Evolutionary conservation across 1,284 basidiomycete species (phyloP), one percentile per base, ranked within the genome.

Genomic region (Neotropicomus parvogracilis): DNA sequence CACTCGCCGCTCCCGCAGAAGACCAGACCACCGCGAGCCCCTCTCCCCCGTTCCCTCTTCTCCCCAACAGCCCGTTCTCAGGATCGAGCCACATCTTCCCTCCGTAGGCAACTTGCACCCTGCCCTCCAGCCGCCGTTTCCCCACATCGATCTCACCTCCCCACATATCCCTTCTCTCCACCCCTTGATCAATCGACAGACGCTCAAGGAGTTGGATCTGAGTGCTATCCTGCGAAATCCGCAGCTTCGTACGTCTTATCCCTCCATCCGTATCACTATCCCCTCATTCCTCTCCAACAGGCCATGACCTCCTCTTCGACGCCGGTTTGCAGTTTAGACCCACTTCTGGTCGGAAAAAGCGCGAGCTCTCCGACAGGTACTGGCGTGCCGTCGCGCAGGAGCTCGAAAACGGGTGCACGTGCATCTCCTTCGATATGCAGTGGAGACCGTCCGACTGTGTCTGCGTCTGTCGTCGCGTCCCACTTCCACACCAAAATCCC

Each of bases 291-390:
- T 40, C 53, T 48, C 52, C 54, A 33, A 54, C 55, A 86, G 87
- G 92, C 36, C 93, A 97, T 65, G 93, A 97, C 69, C 78, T 95
- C 54, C 80, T 95, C 53, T 95, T 95, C 59, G 92, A 91, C 58
- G 75, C 85, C 29, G 80, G 81, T 13, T 71, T 87, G 11, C 84
- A 86, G 64, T 88, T 88, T 65, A 78, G 86, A 50, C 80, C 87
- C 9, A 82, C 82, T 0, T 75, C 77, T 17, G 82, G 81, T 53
- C 79, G 83, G 34, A 79, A 83, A 50, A 91, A 92, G 66, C 83
- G 83, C 33, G 82, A 86, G 44, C 73, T 81, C 21, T 78, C 83
- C 0, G 88, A 94, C 57, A 81, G 79, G 53, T 97, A 95, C 65
- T 97, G 93, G 93, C 72, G 75, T 40, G 87, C 91, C 31, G 75